Evolutionary conservation across 2,329 filamentous ascomycete species (phyloP), one percentile per base, ranked within the genome.

Genomic region (Aspergillus sp.): DNA sequence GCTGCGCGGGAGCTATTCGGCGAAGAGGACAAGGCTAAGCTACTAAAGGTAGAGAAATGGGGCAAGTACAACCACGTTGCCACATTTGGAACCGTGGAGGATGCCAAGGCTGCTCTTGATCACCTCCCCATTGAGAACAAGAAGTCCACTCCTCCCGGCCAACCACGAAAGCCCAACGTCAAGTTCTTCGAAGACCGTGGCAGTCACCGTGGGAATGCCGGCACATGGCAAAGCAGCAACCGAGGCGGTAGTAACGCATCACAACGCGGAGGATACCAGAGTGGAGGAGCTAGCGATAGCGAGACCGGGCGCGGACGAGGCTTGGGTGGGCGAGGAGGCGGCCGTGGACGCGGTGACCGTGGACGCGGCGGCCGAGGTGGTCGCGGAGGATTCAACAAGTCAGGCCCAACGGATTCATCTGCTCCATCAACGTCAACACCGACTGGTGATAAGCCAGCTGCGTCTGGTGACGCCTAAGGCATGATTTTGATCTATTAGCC

Each of bases 231-330:
- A 64, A 69, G 69, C 48, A 79, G 76, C 68, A 83, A 73, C 65
- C 86, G 89, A 48, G 86, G 86, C 52, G 86, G 86, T 24, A 47
- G 41, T 37, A 87, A 81, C 53, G 85, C 86, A 49, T 78, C 81
- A 63, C 83, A 84, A 57, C 89, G 89, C 66, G 91, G 91, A 58
- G 91, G 91, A 59, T 96, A 96, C 79, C 88, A 91, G 66, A 96
- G 91, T 70, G 90, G 89, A 55, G 90, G 87, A 53, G 91, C 90
- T 58, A 93, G 88, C 59, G 87, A 89, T 70, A 90, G 88, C 65
- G 90, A 92, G 69, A 80, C 82, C 56, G 78, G 79, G 55, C 77
- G 84, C 56, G 80, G 83, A 60, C 79, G 83, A 61, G 68, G 69
- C 24, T 67, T 64, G 39, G 61, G 70, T 45, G 66, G 83, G 58